These are phyloP conservation scores for Wickerhamomyces alni DNA, from an alignment of 805 yeast species.

Conservation along the genomic window DNA sequence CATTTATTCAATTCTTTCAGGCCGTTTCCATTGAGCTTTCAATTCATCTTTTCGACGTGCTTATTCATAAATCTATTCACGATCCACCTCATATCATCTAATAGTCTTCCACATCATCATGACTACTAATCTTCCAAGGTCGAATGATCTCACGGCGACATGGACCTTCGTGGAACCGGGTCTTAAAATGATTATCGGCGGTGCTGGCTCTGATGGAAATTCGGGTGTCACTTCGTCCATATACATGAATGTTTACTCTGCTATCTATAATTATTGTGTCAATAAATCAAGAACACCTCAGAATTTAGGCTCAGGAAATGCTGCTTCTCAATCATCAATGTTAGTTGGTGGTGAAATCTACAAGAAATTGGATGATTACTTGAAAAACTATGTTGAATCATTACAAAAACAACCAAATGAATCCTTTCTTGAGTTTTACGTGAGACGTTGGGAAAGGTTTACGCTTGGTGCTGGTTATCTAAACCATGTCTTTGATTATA, in stretches of 20 bases:
- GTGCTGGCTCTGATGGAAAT: constrained; percentile 46
- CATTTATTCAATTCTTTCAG: too few species aligned
- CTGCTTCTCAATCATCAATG: constrained; percentile 30
- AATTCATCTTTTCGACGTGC: too few species aligned
- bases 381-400: constrained; percentile 50
- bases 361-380: constrained; percentile 58
- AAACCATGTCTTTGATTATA: constrained; percentile 90
- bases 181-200: constrained; percentile 61
- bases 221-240: constrained; percentile 61
- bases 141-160: constrained; percentile 61
- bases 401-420: constrained; percentile 52
- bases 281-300: constrained; percentile 57
- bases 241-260: constrained; percentile 89
- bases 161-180: constrained; percentile 81
- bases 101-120: too few species aligned
- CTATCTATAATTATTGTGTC: constrained; percentile 89
- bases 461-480: constrained; percentile 87
- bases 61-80: too few species aligned
- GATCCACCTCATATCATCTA: background rate
- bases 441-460: constrained; percentile 81
- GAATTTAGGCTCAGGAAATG: constrained; percentile 19
- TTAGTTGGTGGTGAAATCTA: constrained; percentile 91
- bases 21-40: too few species aligned
- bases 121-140: constrained; percentile 37
- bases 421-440: constrained; percentile 75